Base-by-base conservation (phyloP, 1,139 yeast genomes). In the Taiozyma sp. region DNA sequence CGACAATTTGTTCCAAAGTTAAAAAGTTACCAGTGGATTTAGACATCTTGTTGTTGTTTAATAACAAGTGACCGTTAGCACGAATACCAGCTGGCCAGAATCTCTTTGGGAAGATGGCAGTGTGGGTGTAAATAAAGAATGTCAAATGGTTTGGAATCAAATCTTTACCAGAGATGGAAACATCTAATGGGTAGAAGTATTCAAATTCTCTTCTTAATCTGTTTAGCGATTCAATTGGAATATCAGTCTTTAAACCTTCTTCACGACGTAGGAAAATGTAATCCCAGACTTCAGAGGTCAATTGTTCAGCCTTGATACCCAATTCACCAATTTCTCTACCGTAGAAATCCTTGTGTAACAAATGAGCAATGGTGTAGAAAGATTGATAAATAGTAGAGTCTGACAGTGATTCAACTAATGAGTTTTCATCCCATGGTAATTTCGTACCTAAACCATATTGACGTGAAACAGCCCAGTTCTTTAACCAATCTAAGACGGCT, bases 381-480 rank as follows among this genome's bases (percentile, higher is more conserved):
- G 98, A 86, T 85, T 91, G 96, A 75, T 95, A 95, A 53, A 95
- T 77, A 43, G 99, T 95, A 14, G 99, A 93, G 68, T 95, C 99
- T 42, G 97, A 88, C 61, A 95, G 79, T 22, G 97, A 90, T 73
- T 95, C 99, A 52, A 95, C 93, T 65, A 95, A 80, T 66, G 86
- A 91, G 68, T 85, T 85, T 60, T 87, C 85, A 73, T 95, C 99
- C 99, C 99, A 95, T 55, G 99, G 99, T 60, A 95, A 81, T 68
- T 77, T 85, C 53, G 98, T 85, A 68, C 99, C 99, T 61, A 95
- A 79, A 68, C 99, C 99, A 63, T 88, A 95, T 56, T 95, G 85
- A 77, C 99, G 88, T 53, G 96, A 88, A 56, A 95, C 88, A 49
- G 99, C 99, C 99, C 99, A 95, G 74, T 90, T 91, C 74, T 87